Evolutionary conservation across 1,139 yeast genomes (phyloP).

Genomic region (Protomyces gravidus): DNA sequence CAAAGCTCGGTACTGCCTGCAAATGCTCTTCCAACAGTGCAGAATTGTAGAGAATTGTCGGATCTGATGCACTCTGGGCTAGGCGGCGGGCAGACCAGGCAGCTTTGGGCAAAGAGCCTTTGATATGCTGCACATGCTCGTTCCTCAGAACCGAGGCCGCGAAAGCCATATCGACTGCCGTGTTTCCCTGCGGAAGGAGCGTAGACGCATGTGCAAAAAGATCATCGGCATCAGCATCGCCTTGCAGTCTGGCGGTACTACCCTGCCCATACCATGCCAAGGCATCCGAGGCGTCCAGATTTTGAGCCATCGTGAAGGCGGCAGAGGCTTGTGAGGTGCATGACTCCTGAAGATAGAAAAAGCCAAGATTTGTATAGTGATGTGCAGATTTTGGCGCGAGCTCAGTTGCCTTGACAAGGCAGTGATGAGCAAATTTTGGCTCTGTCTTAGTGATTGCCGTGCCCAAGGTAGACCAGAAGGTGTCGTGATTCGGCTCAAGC

Average conservation of each 20-base stretch:
- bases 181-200: background rate
- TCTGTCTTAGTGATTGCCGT: constrained; percentile 57
- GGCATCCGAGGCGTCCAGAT: constrained; percentile 71
- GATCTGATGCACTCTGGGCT: background rate
- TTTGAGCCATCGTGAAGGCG: constrained; percentile 69
- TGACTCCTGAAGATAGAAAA: constrained; percentile 62
- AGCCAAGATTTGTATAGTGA: constrained; percentile 80
- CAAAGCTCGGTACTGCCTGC: background rate
- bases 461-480: constrained; percentile 81
- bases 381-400: constrained; percentile 59
- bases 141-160: background rate
- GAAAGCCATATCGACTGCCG: background rate
- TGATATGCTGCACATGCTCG: background rate
- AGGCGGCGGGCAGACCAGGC: background rate
- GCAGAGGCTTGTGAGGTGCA: constrained; percentile 71
- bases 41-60: background rate
- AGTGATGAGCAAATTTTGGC: constrained; percentile 81
- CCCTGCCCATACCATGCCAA: constrained; percentile 91
- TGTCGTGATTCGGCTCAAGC: constrained; percentile 63
- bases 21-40: background rate
- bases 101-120: background rate
- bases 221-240: background rate
- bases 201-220: background rate
- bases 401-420: constrained; percentile 77
- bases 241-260: constrained; percentile 49